Conservation (phyloP, 305 asterid genomes). For the Fraxinus velutina region DNA sequence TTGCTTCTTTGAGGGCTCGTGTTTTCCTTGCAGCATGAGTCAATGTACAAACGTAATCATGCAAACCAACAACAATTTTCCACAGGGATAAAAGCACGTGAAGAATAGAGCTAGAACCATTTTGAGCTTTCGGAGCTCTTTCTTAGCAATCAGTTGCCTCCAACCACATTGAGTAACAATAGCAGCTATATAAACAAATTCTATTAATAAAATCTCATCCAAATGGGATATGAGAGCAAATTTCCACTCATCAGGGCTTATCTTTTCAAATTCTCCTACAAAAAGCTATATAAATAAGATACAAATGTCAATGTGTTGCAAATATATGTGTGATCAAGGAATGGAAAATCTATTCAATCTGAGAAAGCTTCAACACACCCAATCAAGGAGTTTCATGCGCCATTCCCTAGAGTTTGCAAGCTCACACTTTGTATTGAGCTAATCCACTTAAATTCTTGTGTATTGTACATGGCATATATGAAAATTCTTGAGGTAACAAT, state of each 20-base stretch:
- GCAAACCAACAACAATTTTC: conserved; percentile 20
- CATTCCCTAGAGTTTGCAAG: background rate
- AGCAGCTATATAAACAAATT: conserved; percentile 45
- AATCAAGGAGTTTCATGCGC: background rate
- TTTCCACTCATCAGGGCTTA: conserved; percentile 4
- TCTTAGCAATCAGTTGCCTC: conserved; percentile 86
- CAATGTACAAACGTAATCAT: conserved; percentile 22
- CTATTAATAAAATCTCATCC: conserved; percentile 15
- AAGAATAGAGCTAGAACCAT: conserved; percentile 57
- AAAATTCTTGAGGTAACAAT: background rate
- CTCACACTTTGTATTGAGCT: background rate
- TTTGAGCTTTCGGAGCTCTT: conserved; percentile 83
- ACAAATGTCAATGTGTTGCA: background rate
- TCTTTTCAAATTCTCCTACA: conserved; percentile 15
- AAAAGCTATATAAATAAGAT: conserved; percentile 1
- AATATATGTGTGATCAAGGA: background rate
- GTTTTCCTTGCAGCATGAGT: conserved; percentile 91
- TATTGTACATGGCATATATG: background rate
- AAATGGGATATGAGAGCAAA: conserved; percentile 15
- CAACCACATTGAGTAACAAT: conserved; percentile 90
- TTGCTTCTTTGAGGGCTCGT: conserved; percentile 97
- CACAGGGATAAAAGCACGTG: conserved; percentile 24
- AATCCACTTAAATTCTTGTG: background rate
- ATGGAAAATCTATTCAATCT: background rate
- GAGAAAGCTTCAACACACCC: background rate